Base-by-base conservation (phyloP, 345 rosid genomes). In the Laguncularia racemosa region DNA sequence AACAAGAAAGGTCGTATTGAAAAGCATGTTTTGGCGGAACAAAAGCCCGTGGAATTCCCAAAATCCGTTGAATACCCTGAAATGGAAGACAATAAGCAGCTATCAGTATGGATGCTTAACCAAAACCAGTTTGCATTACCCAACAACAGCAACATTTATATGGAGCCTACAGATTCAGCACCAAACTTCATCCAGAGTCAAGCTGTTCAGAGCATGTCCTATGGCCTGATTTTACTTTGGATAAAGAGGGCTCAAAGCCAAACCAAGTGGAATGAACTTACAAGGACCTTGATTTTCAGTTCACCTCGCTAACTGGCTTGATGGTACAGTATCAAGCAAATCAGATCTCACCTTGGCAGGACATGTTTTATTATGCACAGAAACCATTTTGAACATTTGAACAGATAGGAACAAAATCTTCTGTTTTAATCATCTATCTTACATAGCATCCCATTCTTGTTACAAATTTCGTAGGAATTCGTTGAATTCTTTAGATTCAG, bases 1-100 rank as follows among this genome's bases (percentile, higher is more conserved):
- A 88, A 88, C 76, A 88, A 88, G 81, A 88, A 85, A 48, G 96
- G 96, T 12, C 72, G 61, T 57, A 60, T 81, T 20, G 96, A 88
- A 76, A 85, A 80, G 59, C 66, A 74, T 52, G 19, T 23, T 2
- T 60, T 70, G 40, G 14, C 65, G 3, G 71, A 66, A 15, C 74
- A 65, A 33, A 59, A 65, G 26, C n/a, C 17, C 15, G 13, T 16
- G 49, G 19, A 48, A 16, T 21, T 50, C 64, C 51, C 48, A 5
- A 43, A 33, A 33, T 6, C 10, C 40, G 4, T 9, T 1, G 40
- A 33, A 1, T 33, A 33, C 40, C 11, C 40, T 33, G 40, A 53
- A 15, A 55, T 57, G 18, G 52, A 62, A 1, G 81, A 74, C 9
- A 10, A 33, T 14, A 56, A 61, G 45, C 33, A 55, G 40, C 55